Evolutionary conservation across 352 stramenopile species (phyloP), one percentile per base, ranked within the genome.

Genomic region (Phytophthora citricola): DNA sequence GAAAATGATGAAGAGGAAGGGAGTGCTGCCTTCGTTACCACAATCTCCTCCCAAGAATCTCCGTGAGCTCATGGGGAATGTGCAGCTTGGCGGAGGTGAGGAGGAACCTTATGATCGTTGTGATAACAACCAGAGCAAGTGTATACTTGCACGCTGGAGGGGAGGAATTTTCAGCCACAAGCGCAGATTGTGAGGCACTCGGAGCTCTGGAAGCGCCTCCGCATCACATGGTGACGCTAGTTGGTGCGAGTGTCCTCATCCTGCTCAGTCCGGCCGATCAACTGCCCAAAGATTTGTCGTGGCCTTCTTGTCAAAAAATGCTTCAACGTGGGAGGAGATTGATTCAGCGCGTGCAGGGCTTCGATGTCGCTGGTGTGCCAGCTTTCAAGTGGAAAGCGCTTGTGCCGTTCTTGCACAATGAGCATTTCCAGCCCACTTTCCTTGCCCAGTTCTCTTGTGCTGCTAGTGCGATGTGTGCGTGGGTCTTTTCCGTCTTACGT

Each of bases 311-410:
- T 24, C 72, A 79, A 31, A 90, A 87, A 62, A 90, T 92, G 74
- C 71, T 94, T 14, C 52, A 53, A 2, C 75, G 78, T n/a, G 80
- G 83, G 4, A 60, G 62, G 32, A 66, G 70, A 12, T 65, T 94
- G 1, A 65, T 94, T 15, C 72, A 88, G 22, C 72, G 79, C 5
- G 62, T 92, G 20, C 59, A 73, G 11, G 29, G 9, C 8, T 73
- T 88, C 12, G 70, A 81, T n/a, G 73, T 84, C 4, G 64, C 55
- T 15, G 51, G 45, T 11, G 76, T 89, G 3, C 81, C 76, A 6
- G 48, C 63, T 10, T 93, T 93, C 61, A 93, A 93, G 66, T 90
- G 83, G 80, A 85, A 89, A 58, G 85, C 85, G 15, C 64, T 94
- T 32, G 49, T 79, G 0, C 85, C 85, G 11, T 92, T 94, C 55